A percentile compares a stretch with the other conserved stretches of the same genome.
Evolutionary conservation across 129 eudicot species (phyloP).

Genomic region (Mikania micrantha): DNA sequence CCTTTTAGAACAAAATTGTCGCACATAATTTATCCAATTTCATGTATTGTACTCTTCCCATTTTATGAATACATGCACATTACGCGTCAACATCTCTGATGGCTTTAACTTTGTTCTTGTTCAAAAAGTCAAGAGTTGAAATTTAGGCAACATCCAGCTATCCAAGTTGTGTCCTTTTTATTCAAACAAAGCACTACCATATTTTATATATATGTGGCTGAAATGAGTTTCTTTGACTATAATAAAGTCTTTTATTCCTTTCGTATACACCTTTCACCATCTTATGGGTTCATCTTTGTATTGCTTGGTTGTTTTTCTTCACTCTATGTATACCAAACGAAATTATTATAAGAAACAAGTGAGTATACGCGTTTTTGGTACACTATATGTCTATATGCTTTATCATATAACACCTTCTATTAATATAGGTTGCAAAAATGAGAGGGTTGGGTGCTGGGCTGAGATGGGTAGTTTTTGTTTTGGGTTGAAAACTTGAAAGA

Average conservation of each 20-base stretch:
- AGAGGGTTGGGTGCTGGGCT: not conserved
- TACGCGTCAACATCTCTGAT: conserved; percentile 15
- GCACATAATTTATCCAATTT: not conserved
- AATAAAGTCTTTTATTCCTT: not conserved
- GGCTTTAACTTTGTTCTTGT: conserved; percentile 11
- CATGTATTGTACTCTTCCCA: conserved; percentile 10
- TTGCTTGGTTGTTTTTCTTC: not conserved
- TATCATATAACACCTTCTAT: too few relatives aligned
- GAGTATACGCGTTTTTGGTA: not conserved
- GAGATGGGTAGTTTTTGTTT: not conserved
- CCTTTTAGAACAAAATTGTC: not conserved
- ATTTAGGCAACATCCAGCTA: conserved; percentile 13
- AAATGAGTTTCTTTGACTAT: conserved; percentile 20
- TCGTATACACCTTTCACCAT: not conserved
- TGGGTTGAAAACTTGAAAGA: not conserved
- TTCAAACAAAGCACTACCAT: not conserved
- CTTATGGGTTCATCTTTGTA: conserved; percentile 8
- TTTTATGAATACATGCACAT: conserved; percentile 7
- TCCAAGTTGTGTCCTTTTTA: conserved; percentile 17
- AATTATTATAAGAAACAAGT: not conserved
- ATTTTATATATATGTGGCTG: conserved; percentile 9
- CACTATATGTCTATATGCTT: not conserved
- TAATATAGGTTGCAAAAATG: not conserved
- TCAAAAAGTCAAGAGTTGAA: conserved; percentile 15
- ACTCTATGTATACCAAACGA: not conserved